Conservation (phyloP, 2,329 filamentous ascomycete species). For the Exophiala lecanii-corni region DNA sequence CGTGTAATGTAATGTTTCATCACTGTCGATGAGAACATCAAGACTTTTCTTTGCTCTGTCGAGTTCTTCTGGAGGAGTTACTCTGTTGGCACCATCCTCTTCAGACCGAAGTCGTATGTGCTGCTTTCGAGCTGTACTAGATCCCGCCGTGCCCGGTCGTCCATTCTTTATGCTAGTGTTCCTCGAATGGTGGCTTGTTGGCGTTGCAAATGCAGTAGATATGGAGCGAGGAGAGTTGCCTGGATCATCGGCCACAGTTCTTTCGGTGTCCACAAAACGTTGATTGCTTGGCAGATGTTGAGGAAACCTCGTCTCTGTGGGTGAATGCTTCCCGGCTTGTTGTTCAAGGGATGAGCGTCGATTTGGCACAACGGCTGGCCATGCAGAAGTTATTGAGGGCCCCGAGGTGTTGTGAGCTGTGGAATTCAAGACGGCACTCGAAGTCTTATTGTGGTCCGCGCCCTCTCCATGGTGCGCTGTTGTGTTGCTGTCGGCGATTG, state of each 20-base stretch:
- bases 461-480: no score
- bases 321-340: constrained; percentile 2
- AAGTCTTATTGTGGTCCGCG: no score
- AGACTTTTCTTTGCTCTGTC: constrained; percentile 62
- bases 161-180: constrained; percentile 16
- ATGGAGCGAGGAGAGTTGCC: constrained; percentile 6
- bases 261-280: neutral
- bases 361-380: constrained; percentile 12
- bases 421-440: no score
- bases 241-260: constrained; percentile 8
- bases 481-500: no score
- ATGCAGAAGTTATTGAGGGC: constrained; percentile 8
- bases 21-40: constrained; percentile 75
- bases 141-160: constrained; percentile 18
- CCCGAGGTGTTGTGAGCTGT: neutral
- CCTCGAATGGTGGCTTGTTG: constrained; percentile 13
- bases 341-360: constrained; percentile 13
- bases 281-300: constrained; percentile 11
- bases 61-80: constrained; percentile 24
- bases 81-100: constrained; percentile 11
- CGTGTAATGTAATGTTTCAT: constrained; percentile 77
- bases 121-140: constrained; percentile 18
- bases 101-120: constrained; percentile 23
- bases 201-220: constrained; percentile 1
- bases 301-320: constrained; percentile 8